A percentile compares a stretch with the other conserved stretches of the same genome.
Conservation (phyloP, 352 stramenopile species). For the Aphanomyces euteiches region DNA sequence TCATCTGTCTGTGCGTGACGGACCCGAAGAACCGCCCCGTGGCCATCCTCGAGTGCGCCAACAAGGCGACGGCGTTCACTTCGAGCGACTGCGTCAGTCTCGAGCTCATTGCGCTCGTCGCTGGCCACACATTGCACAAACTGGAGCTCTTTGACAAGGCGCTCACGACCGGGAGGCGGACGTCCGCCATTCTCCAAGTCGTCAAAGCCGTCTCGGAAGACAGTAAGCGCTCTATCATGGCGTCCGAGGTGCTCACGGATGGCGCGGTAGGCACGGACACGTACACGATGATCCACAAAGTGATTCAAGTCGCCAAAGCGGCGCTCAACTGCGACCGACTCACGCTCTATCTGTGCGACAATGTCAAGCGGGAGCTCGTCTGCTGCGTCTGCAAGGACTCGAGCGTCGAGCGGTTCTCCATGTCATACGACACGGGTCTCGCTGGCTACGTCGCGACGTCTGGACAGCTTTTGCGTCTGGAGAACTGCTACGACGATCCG, state of each 20-base stretch:
- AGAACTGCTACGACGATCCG: slow-evolving; percentile 75
- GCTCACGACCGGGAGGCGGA: background rate
- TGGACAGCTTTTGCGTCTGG: slow-evolving; percentile 43
- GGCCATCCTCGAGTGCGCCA: slow-evolving; percentile 16
- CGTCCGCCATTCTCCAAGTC: slow-evolving; percentile 22
- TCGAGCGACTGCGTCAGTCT: slow-evolving; percentile 15
- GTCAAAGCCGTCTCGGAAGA: slow-evolving; percentile 10
- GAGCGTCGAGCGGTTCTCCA: slow-evolving; percentile 57
- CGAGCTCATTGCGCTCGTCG: slow-evolving; percentile 17
- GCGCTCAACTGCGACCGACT: slow-evolving; percentile 24
- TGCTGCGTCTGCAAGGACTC: slow-evolving; percentile 22
- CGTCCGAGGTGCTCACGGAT: background rate
- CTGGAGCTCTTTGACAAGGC: slow-evolving; percentile 19
- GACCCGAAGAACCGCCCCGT: background rate
- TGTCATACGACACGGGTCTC: slow-evolving; percentile 74
- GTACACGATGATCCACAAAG: slow-evolving; percentile 12
- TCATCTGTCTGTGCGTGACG: slow-evolving; percentile 10
- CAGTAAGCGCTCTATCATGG: background rate
- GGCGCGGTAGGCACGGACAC: slow-evolving; percentile 17
- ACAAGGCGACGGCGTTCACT: slow-evolving; percentile 19
- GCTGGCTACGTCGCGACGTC: slow-evolving; percentile 54
- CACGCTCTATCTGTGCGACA: slow-evolving; percentile 18
- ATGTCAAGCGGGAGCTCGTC: slow-evolving; percentile 17
- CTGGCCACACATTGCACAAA: slow-evolving; percentile 25
- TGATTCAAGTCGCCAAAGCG: slow-evolving; percentile 17